Percentiles rank a stretch among this genome's conserved stretches.
Conservation (phyloP, 306 rosid genomes). For the Fragaria ananassa region DNA sequence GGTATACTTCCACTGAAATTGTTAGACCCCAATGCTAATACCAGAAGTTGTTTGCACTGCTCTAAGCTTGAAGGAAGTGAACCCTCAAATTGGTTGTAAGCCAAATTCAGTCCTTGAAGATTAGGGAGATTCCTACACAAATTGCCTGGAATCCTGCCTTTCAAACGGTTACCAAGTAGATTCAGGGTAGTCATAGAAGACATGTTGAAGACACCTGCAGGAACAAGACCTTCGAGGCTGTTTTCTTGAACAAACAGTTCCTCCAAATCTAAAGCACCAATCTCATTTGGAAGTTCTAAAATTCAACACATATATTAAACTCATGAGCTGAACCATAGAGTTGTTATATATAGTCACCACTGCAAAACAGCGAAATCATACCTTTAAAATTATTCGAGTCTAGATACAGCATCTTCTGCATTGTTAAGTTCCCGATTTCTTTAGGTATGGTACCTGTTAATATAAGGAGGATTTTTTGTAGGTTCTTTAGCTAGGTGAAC, state of each 20-base stretch:
- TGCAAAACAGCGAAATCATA: background rate
- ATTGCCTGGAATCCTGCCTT: background rate
- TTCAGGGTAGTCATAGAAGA: background rate
- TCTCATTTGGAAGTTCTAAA: conserved; percentile 9
- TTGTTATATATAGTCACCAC: background rate
- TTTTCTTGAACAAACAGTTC: background rate
- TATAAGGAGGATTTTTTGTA: background rate
- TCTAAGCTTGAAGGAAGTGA: conserved; percentile 21
- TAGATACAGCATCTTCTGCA: conserved; percentile 1
- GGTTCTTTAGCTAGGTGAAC: background rate
- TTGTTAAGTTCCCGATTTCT: conserved; percentile 18
- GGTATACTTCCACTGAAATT: conserved; percentile 22
- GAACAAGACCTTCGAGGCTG: conserved; percentile 17
- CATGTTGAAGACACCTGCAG: conserved; percentile 3
- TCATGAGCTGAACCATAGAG: background rate
- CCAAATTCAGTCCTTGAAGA: background rate
- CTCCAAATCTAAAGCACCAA: background rate
- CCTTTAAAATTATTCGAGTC: background rate
- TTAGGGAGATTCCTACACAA: conserved; percentile 13
- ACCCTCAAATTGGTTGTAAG: background rate
- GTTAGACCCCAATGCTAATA: background rate
- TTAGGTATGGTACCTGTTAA: conserved; percentile 32
- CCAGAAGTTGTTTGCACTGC: background rate
- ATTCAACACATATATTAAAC: background rate
- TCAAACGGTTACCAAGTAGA: background rate